phyloP scores from a whole-genome alignment of 495 filamentous ascomycete species.

The Astrocystis sublimbata region DNA sequence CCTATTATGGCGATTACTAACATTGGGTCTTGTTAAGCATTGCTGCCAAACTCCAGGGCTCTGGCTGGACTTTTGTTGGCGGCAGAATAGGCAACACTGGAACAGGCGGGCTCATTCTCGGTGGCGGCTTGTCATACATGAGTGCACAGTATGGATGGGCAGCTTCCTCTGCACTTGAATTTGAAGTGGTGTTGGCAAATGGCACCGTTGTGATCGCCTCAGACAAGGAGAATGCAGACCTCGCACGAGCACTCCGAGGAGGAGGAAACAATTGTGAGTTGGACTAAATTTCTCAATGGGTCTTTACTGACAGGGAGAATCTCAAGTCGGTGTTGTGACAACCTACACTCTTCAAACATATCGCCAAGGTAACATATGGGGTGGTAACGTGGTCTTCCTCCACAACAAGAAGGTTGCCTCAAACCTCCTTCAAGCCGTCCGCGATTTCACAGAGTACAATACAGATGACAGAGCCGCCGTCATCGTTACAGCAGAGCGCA shows the following conservation, averaged over 20 bases:
- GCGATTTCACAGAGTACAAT: slow-evolving; percentile 55
- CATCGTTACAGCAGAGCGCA: slow-evolving; percentile 55
- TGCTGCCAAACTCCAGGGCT: slow-evolving; percentile 46
- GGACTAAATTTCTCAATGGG: not conserved
- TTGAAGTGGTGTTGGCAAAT: slow-evolving; percentile 60
- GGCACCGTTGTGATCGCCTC: slow-evolving; percentile 55
- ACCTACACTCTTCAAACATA: slow-evolving; percentile 50
- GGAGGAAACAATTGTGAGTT: slow-evolving; percentile 49
- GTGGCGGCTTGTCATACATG: slow-evolving; percentile 51
- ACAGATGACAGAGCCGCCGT: slow-evolving; percentile 54
- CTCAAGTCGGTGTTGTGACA: slow-evolving; percentile 48
- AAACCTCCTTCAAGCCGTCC: slow-evolving; percentile 46
- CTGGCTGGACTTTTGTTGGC: slow-evolving; percentile 50
- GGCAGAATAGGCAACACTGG: slow-evolving; percentile 51
- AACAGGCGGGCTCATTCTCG: slow-evolving; percentile 46
- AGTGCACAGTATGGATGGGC: slow-evolving; percentile 60
- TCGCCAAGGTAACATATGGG: slow-evolving; percentile 52
- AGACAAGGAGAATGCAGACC: slow-evolving; percentile 39
- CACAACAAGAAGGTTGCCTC: slow-evolving; percentile 39
- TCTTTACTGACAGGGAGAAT: not conserved
- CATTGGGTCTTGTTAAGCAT: slow-evolving; percentile 25
- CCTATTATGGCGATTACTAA: not conserved
- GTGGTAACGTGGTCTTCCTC: slow-evolving; percentile 54
- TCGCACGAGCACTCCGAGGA: slow-evolving; percentile 48
- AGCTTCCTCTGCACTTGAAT: slow-evolving; percentile 55